Conservation (phyloP, 768 basidiomycete species). For the Boletus rubroflammeus region DNA sequence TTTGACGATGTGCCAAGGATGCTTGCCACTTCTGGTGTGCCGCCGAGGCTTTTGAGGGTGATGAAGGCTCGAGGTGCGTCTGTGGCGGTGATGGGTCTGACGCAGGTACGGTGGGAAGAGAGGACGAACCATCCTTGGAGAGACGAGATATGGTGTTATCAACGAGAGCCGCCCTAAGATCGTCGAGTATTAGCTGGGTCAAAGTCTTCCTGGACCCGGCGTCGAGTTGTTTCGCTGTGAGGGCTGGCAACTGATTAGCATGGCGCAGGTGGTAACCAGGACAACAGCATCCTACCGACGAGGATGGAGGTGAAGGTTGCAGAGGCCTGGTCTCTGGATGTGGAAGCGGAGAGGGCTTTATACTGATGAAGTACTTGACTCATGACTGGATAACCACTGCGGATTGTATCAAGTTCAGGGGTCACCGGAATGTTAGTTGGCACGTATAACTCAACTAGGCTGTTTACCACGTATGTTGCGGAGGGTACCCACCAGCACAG, state of each 20-base stretch:
- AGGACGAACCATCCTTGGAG: slow-evolving; percentile 49
- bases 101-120: not conserved
- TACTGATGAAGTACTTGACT: slow-evolving; percentile 16
- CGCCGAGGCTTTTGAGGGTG: slow-evolving; percentile 73
- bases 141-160: slow-evolving; percentile 47
- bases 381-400: slow-evolving; percentile 12
- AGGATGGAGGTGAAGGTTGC: slow-evolving; percentile 14
- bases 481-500: slow-evolving; percentile 19
- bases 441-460: not conserved
- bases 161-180: slow-evolving; percentile 42
- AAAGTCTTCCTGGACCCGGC: slow-evolving; percentile 48
- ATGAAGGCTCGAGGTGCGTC: slow-evolving; percentile 66
- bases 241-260: slow-evolving; percentile 14
- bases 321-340: slow-evolving; percentile 6
- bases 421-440: not conserved
- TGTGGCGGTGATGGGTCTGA: slow-evolving; percentile 27
- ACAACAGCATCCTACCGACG: slow-evolving; percentile 9
- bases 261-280: slow-evolving; percentile 1
- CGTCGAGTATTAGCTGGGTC: slow-evolving; percentile 55
- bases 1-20: slow-evolving; percentile 54
- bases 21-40: slow-evolving; percentile 63
- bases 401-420: not conserved
- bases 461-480: not conserved
- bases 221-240: slow-evolving; percentile 29
- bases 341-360: slow-evolving; percentile 11